Evolutionary conservation across 2,329 filamentous ascomycete species (phyloP).

Genomic region (Phaeophleospora eucalypticola): DNA sequence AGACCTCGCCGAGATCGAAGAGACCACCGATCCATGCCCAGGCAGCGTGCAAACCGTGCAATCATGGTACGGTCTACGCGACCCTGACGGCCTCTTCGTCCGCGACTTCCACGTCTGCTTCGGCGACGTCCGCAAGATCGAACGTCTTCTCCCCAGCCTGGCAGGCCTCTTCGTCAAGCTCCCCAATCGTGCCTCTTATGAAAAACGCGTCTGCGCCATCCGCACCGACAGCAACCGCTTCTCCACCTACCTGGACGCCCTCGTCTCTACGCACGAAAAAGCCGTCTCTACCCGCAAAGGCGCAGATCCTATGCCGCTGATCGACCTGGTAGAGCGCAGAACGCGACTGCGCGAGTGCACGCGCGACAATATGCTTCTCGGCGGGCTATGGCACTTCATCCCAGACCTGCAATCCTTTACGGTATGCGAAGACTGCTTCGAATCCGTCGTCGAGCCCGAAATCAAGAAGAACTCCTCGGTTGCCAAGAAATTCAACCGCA

Average conservation of each 20-base stretch:
- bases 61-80: slow-evolving; percentile 71
- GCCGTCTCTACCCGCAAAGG: slow-evolving; percentile 35
- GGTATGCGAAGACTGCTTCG: slow-evolving; percentile 83
- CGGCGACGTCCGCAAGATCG: slow-evolving; percentile 67
- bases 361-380: slow-evolving; percentile 58
- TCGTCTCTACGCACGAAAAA: slow-evolving; percentile 51
- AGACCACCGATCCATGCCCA: slow-evolving; percentile 55
- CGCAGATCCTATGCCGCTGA: slow-evolving; percentile 58
- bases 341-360: slow-evolving; percentile 60
- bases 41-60: slow-evolving; percentile 54
- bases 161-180: slow-evolving; percentile 58
- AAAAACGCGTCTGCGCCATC: slow-evolving; percentile 63
- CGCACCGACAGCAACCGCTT: slow-evolving; percentile 58
- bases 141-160: slow-evolving; percentile 69
- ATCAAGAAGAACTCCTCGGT: slow-evolving; percentile 53
- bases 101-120: slow-evolving; percentile 71
- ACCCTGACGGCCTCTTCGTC: slow-evolving; percentile 63
- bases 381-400: slow-evolving; percentile 72
- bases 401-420: slow-evolving; percentile 67
- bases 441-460: slow-evolving; percentile 70
- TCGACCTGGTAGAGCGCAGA: slow-evolving; percentile 59
- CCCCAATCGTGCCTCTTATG: slow-evolving; percentile 44
- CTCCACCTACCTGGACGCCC: slow-evolving; percentile 52
- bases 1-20: slow-evolving; percentile 61
- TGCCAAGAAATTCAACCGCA: slow-evolving; percentile 61